phyloP scores from a whole-genome alignment of 441 rosid genomes.

The Melastoma candidum region DNA sequence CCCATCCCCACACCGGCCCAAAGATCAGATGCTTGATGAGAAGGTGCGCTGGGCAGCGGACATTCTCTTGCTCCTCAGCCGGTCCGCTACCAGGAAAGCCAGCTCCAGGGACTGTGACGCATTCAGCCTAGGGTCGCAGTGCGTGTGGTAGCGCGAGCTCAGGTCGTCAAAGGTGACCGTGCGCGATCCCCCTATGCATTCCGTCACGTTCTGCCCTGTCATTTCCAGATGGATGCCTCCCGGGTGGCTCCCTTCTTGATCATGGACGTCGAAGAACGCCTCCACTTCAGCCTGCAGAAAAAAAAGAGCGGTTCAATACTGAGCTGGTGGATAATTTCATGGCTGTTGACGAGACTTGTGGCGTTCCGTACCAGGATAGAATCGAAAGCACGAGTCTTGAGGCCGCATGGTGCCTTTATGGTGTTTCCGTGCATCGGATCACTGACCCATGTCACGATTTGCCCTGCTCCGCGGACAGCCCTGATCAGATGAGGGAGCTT shows the following conservation, averaged over 20 bases:
- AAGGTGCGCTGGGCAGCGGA: constrained; percentile 28
- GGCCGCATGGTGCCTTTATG: constrained; percentile 16
- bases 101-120: constrained; percentile 70
- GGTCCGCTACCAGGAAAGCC: constrained; percentile 53
- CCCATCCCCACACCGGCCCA: too few relatives aligned
- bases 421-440: constrained; percentile 18
- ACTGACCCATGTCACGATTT: constrained; percentile 15
- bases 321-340: too few relatives aligned
- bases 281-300: constrained; percentile 48
- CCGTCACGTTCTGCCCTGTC: constrained; percentile 78
- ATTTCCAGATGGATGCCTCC: constrained; percentile 79
- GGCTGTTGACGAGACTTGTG: background rate
- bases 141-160: constrained; percentile 67
- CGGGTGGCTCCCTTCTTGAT: constrained; percentile 69
- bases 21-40: constrained; percentile 18
- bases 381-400: constrained; percentile 16
- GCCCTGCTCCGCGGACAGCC: constrained; percentile 13
- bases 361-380: constrained; percentile 10
- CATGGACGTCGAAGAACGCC: constrained; percentile 76
- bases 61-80: constrained; percentile 54
- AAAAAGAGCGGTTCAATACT: background rate
- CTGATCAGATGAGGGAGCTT: constrained; percentile 14
- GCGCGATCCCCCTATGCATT: constrained; percentile 77
- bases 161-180: constrained; percentile 56
- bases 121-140: constrained; percentile 65